Evolutionary conservation across 2,329 filamentous ascomycete genomes (phyloP).

Genomic region (Fulvia fulva): DNA sequence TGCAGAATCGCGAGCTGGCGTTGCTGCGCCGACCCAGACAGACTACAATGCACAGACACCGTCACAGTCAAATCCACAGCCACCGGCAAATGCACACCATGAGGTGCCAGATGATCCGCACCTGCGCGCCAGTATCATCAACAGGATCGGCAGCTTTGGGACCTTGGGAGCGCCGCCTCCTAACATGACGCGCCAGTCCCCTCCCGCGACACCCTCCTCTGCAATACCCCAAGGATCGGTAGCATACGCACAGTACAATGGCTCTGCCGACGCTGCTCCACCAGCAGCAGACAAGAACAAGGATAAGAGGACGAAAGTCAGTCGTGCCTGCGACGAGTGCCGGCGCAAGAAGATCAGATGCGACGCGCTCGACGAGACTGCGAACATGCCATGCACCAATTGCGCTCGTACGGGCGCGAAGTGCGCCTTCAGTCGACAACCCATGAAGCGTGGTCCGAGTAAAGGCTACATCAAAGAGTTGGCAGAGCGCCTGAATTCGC

Average conservation of each 20-base stretch:
- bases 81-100: background rate
- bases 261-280: conserved; percentile 17
- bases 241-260: conserved; percentile 21
- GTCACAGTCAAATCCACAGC: background rate
- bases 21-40: background rate
- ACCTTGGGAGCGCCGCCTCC: conserved; percentile 14
- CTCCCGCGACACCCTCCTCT: conserved; percentile 1
- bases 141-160: conserved; percentile 11
- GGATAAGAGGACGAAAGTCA: conserved; percentile 75
- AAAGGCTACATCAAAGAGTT: conserved; percentile 95
- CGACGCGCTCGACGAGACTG: conserved; percentile 71
- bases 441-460: conserved; percentile 73
- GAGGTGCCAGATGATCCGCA: conserved; percentile 12
- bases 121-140: conserved; percentile 7
- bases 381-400: conserved; percentile 72
- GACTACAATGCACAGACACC: conserved; percentile 1
- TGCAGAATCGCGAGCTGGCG: background rate
- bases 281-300: conserved; percentile 16
- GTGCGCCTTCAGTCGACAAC: conserved; percentile 82
- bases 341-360: conserved; percentile 85
- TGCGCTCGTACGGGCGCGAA: conserved; percentile 71
- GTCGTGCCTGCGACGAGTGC: conserved; percentile 84
- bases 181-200: conserved; percentile 8
- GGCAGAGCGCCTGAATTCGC: conserved; percentile 74
- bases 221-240: conserved; percentile 18